These are phyloP conservation scores for Lachnellula subtilissima DNA, from an alignment of 2,329 filamentous ascomycete genomes.

Conservation along the genomic window DNA sequence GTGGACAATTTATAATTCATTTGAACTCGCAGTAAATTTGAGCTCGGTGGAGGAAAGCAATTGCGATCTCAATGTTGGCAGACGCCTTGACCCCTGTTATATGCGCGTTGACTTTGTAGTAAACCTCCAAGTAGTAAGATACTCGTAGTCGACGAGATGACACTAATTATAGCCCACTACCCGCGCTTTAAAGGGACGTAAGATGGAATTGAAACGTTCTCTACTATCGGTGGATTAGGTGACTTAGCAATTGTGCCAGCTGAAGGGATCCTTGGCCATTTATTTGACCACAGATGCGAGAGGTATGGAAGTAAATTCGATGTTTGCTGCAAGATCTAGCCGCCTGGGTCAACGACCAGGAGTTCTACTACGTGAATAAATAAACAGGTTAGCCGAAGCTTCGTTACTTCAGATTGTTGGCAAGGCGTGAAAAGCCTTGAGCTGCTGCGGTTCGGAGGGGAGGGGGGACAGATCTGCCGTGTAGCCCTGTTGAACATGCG, in stretches of 20 bases:
- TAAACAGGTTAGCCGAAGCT: background rate
- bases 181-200: background rate
- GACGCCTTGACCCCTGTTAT: background rate
- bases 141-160: background rate
- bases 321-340: slow-evolving; percentile 1
- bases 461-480: slow-evolving; percentile 7
- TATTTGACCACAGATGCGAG: background rate
- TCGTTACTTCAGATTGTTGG: background rate
- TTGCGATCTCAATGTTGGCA: background rate
- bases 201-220: background rate
- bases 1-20: background rate
- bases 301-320: background rate
- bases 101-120: background rate
- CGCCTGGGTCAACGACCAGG: background rate
- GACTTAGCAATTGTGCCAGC: slow-evolving; percentile 1
- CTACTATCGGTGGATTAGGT: background rate
- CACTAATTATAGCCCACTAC: background rate
- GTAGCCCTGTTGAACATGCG: slow-evolving; percentile 5
- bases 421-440: no score
- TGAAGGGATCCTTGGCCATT: background rate
- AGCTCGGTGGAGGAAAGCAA: no score
- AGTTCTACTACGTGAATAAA: slow-evolving; percentile 1
- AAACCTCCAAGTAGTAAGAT: background rate
- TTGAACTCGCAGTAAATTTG: background rate
- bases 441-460: background rate